Evolutionary conservation across 768 basidiomycete genomes (phyloP).

Genomic region (Lentinula detonsa): DNA sequence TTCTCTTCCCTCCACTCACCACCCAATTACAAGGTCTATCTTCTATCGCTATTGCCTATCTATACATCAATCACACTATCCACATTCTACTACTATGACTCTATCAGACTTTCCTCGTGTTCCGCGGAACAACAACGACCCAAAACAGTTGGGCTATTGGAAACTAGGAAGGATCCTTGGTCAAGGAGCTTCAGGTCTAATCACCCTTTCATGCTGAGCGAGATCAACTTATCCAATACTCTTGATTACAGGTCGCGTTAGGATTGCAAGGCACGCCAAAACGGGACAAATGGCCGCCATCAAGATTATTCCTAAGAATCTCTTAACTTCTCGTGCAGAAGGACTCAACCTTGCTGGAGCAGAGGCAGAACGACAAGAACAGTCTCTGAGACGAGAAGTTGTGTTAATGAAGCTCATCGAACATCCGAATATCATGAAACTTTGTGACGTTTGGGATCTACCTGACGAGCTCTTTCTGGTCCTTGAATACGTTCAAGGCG

Average conservation of each 20-base stretch:
- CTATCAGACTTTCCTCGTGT: conserved; percentile 13
- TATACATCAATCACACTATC: background rate
- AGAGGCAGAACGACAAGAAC: conserved; percentile 69
- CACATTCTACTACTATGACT: conserved; percentile 20
- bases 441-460: conserved; percentile 98
- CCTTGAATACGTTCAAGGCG: conserved; percentile 91
- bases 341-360: conserved; percentile 66
- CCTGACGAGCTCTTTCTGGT: conserved; percentile 84
- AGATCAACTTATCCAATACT: background rate
- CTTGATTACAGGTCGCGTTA: conserved; percentile 66
- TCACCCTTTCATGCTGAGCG: background rate
- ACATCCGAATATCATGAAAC: conserved; percentile 89
- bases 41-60: conserved; percentile 3
- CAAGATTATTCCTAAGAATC: conserved; percentile 85
- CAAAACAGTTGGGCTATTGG: conserved; percentile 74
- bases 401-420: conserved; percentile 97
- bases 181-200: conserved; percentile 66
- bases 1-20: background rate
- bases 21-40: background rate
- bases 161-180: conserved; percentile 83
- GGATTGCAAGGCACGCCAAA: conserved; percentile 82
- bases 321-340: conserved; percentile 53
- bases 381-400: conserved; percentile 88
- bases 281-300: conserved; percentile 89
- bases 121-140: conserved; percentile 32